A percentile compares a stretch with the other conserved stretches of the same genome.
phyloP scores from a whole-genome alignment of 306 rosid species.

The Alnus rubra region DNA sequence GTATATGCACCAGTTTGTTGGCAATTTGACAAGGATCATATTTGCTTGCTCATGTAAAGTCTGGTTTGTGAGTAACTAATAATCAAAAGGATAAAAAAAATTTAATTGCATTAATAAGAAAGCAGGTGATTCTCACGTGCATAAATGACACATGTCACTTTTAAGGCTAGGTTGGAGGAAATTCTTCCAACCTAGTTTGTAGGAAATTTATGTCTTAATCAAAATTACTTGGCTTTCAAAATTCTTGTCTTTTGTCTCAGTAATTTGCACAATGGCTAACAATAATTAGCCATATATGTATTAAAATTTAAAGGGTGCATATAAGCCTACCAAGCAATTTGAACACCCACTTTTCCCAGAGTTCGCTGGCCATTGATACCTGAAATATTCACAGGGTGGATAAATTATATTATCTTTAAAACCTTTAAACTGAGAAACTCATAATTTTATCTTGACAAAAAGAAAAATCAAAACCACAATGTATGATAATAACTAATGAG shows the following conservation, averaged over 20 bases:
- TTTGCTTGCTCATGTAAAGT: neutral
- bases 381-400: slow-evolving; percentile 29
- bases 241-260: neutral
- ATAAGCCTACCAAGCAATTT: slow-evolving; percentile 65
- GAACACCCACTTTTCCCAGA: slow-evolving; percentile 70
- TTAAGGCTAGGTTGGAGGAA: too few species aligned
- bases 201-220: too few species aligned
- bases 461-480: neutral
- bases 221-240: neutral
- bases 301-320: neutral
- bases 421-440: neutral
- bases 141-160: too few species aligned
- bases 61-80: too few species aligned
- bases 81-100: too few species aligned
- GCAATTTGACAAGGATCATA: neutral
- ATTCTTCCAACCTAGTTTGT: too few species aligned
- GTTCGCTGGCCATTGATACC: slow-evolving; percentile 89
- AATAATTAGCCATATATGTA: neutral
- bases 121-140: too few species aligned
- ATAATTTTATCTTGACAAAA: neutral
- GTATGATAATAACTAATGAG: neutral
- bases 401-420: neutral
- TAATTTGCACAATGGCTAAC: slow-evolving; percentile 1
- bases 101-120: too few species aligned
- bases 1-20: neutral